phyloP scores from a whole-genome alignment of 139 green algal species.

The Tetradesmus lagerheimii region DNA sequence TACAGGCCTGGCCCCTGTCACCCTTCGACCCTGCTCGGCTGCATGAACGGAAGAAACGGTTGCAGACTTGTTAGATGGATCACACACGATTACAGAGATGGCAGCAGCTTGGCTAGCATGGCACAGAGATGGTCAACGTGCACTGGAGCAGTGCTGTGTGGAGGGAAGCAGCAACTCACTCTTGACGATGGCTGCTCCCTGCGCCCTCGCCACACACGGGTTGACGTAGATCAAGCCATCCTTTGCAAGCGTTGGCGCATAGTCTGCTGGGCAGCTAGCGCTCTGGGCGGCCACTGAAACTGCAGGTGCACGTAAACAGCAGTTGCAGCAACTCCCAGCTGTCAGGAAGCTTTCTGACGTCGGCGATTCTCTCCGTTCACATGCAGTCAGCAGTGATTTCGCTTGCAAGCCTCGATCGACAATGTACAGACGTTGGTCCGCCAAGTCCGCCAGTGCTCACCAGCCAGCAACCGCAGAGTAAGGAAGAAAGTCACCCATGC shows the following conservation, averaged over 20 bases:
- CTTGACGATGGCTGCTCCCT: background rate
- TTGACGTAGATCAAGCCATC: constrained; percentile 25
- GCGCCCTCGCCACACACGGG: constrained; percentile 10
- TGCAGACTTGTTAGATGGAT: background rate
- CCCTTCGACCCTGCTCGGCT: background rate
- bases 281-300: background rate
- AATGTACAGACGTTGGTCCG: background rate
- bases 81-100: background rate
- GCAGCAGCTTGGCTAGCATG: no score
- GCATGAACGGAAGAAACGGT: background rate
- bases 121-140: background rate
- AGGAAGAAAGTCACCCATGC: background rate
- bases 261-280: background rate
- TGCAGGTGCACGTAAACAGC: background rate
- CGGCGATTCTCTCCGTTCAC: background rate
- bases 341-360: no score
- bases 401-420: background rate
- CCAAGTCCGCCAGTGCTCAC: background rate
- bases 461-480: background rate
- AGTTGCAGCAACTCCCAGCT: background rate
- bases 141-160: background rate
- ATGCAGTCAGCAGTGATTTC: background rate
- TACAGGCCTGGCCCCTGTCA: background rate
- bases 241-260: background rate
- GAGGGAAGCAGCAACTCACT: background rate